Conservation (phyloP, 495 filamentous ascomycete species). For the Neurospora tetraspora region DNA sequence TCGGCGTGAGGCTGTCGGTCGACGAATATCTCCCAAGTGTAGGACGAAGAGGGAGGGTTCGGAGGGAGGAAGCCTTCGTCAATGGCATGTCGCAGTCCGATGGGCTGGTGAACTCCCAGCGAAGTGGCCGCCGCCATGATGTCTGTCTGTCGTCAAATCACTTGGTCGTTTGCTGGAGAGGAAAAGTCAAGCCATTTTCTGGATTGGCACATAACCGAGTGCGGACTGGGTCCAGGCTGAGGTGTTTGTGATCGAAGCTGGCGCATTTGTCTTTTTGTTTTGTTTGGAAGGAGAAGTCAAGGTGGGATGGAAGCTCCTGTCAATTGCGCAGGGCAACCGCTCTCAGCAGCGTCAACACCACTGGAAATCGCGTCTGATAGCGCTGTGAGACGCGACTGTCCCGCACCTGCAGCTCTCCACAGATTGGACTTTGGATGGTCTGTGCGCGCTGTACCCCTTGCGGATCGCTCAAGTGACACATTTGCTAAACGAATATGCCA, state of each 20-base stretch:
- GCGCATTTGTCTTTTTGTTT: background rate
- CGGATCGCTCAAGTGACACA: background rate
- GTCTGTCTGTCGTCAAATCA: background rate
- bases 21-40: constrained; percentile 55
- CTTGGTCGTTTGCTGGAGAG: background rate
- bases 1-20: constrained; percentile 35
- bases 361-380: background rate
- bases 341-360: background rate
- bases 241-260: background rate
- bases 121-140: constrained; percentile 81
- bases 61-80: constrained; percentile 66
- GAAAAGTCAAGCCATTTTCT: constrained; percentile 4
- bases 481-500: background rate
- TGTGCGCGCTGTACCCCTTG: background rate
- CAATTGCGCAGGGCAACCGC: background rate
- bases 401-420: background rate
- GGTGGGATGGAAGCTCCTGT: background rate
- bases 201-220: background rate
- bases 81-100: constrained; percentile 72
- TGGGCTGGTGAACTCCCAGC: constrained; percentile 78
- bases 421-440: background rate
- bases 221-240: background rate
- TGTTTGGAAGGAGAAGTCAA: background rate
- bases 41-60: constrained; percentile 55
- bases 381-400: background rate